Base-by-base conservation (phyloP, 176 grass and related monocot genomes). In the Metroxylon sagu region DNA sequence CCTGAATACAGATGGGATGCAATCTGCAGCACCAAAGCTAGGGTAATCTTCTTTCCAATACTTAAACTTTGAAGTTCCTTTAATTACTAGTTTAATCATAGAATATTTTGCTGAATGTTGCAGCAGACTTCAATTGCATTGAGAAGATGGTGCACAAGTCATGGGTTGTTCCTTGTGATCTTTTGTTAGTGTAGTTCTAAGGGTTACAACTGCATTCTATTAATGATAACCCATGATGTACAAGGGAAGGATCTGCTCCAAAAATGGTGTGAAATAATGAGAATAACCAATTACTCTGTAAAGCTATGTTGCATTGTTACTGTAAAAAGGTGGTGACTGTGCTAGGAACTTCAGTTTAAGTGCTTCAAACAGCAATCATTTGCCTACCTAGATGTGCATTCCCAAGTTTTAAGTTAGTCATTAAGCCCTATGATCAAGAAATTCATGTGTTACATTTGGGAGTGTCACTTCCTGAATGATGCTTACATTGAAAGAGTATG, bases 1-100 rank as follows among this genome's bases (percentile, higher is more conserved):
- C n/a, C 60, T 48, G 56, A 31, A 52, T 48, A 74, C 14, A 53
- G 71, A 72, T 26, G 65, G 57, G 6, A 10, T 49, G 53, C 29
- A 59, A 53, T 12, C 66, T 21, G 52, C 26, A 68, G 31, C n/a
- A 54, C 59, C 72, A 17, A 76, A 71, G 49, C n/a, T 71, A 26
- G 65, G 71, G 79, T 82, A 76, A 58, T 4, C 56, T 54, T 69
- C 31, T 63, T 64, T 21, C 49, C 52, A 21, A 57, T 30, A 48
- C 29, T 52, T 7, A 29, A 60, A 71, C 10, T 4, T 18, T 1
- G n/a, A 29, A 26, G 4, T 5, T 19, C 16, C 54, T 10, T 54
- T 14, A 43, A 54, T 19, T 54, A 18, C 19, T 3, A 49, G 49
- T 58, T 60, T 15, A n/a, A 49, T 60, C 27, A 19, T 60, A 25